phyloP scores from a whole-genome alignment of 768 basidiomycete genomes.

The Pleurotus tuoliensis region DNA sequence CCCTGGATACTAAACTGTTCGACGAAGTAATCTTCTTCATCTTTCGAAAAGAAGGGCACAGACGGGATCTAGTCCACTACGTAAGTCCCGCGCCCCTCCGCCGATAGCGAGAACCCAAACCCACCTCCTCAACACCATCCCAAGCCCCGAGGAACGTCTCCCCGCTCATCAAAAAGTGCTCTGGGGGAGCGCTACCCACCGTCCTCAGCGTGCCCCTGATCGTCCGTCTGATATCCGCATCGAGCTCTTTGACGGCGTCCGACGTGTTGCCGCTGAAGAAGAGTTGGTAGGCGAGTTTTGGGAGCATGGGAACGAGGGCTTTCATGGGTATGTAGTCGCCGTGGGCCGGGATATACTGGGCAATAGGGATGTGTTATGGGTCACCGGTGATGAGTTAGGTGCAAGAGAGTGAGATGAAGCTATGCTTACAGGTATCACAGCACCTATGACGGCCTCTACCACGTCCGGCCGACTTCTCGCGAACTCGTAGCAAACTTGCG shows the following conservation, averaged over 20 bases:
- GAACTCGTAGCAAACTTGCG: constrained; percentile 63
- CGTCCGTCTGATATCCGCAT: constrained; percentile 51
- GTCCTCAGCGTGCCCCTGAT: constrained; percentile 54
- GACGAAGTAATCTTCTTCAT: constrained; percentile 71
- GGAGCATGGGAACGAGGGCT: constrained; percentile 34
- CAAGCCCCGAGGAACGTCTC: constrained; percentile 53
- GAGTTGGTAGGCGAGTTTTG: constrained; percentile 58
- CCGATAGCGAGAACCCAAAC: background rate
- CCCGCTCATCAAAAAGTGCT: constrained; percentile 44
- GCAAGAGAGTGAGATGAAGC: background rate
- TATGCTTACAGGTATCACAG: constrained; percentile 52
- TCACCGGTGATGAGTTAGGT: background rate
- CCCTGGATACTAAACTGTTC: constrained; percentile 56
- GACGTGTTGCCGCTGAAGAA: constrained; percentile 53
- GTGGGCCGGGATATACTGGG: constrained; percentile 57
- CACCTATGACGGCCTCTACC: constrained; percentile 54
- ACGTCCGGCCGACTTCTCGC: constrained; percentile 65
- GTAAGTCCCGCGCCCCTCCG: background rate
- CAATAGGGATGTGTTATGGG: background rate
- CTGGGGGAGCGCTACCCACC: constrained; percentile 52
- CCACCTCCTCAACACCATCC: constrained; percentile 39
- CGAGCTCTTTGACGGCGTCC: constrained; percentile 48
- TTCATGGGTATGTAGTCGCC: constrained; percentile 45
- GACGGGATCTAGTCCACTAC: constrained; percentile 45
- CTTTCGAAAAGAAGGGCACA: constrained; percentile 53